Base-by-base conservation (phyloP, 225 moss, liverwort and hornwort species). In the Lunularia cruciata region DNA sequence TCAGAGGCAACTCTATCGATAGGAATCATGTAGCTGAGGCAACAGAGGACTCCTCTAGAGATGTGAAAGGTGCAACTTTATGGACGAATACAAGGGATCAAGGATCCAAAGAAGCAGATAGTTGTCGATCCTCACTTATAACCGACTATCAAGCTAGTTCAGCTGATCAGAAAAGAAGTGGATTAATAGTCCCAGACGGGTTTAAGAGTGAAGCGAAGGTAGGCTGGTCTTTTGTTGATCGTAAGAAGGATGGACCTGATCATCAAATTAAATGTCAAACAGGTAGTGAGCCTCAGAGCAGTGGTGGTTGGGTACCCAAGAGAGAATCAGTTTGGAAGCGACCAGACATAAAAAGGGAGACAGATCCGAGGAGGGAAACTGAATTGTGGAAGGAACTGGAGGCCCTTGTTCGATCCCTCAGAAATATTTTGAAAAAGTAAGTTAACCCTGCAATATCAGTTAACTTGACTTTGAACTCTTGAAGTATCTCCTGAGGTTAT, bases 331-430 rank as follows among this genome's bases (percentile, higher is more conserved):
- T 19, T 20, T 26, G 55, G 42, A 53, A 60, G 66, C 67, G n/a
- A 47, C 51, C 39, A 6, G 60, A 68, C 34, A 48, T 28, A 0
- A 23, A 3, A 18, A 68, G 71, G 55, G 63, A 42, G 18, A 1
- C 63, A 8, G 81, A 81, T 32, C 25, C 43, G 26, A 69, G 69
- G 18, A 70, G 54, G 70, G 81, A 81, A 32, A 73, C 60, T n/a
- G 39, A 73, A 0, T 73, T 65, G 4, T 81, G 81, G 81, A 47
- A 70, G 25, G 70, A 70, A 18, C 33, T 77, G 6, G 60, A 70
- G 3, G 55, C 49, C 2, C 64, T 65, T 14, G 77, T 70, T 16
- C 69, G 73, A 10, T 22, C 35, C 8, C 52, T 67, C 1, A 73
- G 65, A 62, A 22, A 70, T 8, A 77, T 81, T 15, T 38, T 81